Conservation (phyloP, 257 asterid species). For the Buddleja alternifolia region DNA sequence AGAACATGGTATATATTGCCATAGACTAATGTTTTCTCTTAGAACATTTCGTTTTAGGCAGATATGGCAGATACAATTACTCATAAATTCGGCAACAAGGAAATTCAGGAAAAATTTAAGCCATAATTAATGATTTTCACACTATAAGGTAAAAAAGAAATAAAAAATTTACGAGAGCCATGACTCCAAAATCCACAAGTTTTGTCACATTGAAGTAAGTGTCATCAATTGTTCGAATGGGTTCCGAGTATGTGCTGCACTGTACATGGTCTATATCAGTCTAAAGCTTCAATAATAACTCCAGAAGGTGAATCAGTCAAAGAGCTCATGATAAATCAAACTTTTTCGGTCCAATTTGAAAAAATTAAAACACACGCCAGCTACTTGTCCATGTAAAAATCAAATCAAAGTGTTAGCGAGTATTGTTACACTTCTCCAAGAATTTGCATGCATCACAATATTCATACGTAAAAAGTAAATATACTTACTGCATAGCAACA, state of each 20-base stretch:
- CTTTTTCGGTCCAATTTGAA: slow-evolving; percentile 11
- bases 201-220: slow-evolving; percentile 21
- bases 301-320: slow-evolving; percentile 27
- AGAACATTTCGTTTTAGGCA: slow-evolving; percentile 9
- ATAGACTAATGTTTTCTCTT: slow-evolving; percentile 5
- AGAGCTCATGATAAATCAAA: slow-evolving; percentile 19
- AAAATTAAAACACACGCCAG: slow-evolving; percentile 2
- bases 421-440: background rate
- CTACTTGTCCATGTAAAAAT: slow-evolving; percentile 4
- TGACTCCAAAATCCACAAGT: slow-evolving; percentile 22
- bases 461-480: slow-evolving; percentile 2
- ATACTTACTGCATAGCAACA: slow-evolving; percentile 34
- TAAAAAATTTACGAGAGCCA: slow-evolving; percentile 11
- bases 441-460: slow-evolving; percentile 19
- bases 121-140: slow-evolving; percentile 18
- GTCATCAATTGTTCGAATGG: slow-evolving; percentile 5
- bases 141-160: background rate
- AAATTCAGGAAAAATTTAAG: slow-evolving; percentile 1
- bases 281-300: slow-evolving; percentile 19
- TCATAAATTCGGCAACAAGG: slow-evolving; percentile 1
- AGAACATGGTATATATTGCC: slow-evolving; percentile 3
- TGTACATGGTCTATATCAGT: slow-evolving; percentile 31
- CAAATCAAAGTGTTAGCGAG: background rate
- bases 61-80: slow-evolving; percentile 4
- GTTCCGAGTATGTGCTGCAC: slow-evolving; percentile 33